Percentiles rank a stretch among this genome's conserved stretches.
Conservation (phyloP, 2,329 filamentous ascomycete genomes). For the Malbranchea cinnamomea region DNA sequence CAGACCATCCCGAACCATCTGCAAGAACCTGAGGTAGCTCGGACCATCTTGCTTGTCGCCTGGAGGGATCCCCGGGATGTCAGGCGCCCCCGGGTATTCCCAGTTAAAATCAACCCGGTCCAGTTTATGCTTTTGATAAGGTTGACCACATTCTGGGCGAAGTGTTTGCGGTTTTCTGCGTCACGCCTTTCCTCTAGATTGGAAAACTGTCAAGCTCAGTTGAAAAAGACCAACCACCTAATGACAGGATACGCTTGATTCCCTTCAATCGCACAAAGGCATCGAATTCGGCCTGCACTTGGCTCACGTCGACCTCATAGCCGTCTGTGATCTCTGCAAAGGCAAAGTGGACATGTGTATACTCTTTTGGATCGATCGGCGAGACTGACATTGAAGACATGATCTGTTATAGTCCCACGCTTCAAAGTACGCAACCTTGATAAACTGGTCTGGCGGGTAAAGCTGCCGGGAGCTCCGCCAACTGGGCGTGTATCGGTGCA, state of each 20-base stretch:
- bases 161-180: conserved; percentile 22
- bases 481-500: conserved; percentile 13
- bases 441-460: conserved; percentile 13
- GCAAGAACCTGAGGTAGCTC: conserved; percentile 20
- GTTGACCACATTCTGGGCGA: conserved; percentile 22
- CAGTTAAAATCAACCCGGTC: conserved; percentile 28
- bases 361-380: conserved; percentile 9
- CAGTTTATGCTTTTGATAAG: conserved; percentile 27
- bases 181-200: conserved; percentile 24
- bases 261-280: conserved; percentile 2
- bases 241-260: conserved; percentile 24
- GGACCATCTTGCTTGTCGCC: conserved; percentile 15
- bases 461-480: conserved; percentile 23
- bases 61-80: conserved; percentile 21
- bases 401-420: conserved; percentile 15
- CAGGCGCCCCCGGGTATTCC: conserved; percentile 21
- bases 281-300: conserved; percentile 7
- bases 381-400: conserved; percentile 17
- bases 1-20: conserved; percentile 9
- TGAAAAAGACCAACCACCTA: conserved; percentile 30
- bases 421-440: conserved; percentile 20
- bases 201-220: conserved; percentile 22
- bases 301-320: conserved; percentile 16
- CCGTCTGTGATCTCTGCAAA: conserved; percentile 21
- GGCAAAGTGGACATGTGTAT: conserved; percentile 17